phyloP scores from a whole-genome alignment of 805 yeast species.

The Ogataea ganodermae region DNA sequence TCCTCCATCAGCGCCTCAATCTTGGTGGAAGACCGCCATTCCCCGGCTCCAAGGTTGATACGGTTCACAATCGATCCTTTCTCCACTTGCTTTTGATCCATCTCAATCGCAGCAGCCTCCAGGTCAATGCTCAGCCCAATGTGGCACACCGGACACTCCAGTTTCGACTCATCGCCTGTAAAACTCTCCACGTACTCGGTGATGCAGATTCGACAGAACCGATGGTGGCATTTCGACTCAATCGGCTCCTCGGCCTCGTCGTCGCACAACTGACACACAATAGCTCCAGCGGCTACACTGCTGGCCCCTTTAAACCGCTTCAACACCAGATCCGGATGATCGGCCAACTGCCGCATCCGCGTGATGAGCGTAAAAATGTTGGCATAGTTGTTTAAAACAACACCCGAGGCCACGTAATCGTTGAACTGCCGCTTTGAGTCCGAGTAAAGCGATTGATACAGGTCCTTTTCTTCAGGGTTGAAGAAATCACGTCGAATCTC shows the following conservation, averaged over 20 bases:
- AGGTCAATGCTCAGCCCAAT: slow-evolving; percentile 89
- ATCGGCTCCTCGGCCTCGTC: slow-evolving; percentile 99
- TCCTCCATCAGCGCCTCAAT: slow-evolving; percentile 97
- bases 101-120: slow-evolving; percentile 80
- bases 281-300: slow-evolving; percentile 45
- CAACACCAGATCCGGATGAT: slow-evolving; percentile 94
- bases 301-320: slow-evolving; percentile 56
- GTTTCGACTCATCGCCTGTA: slow-evolving; percentile 54
- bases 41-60: slow-evolving; percentile 73
- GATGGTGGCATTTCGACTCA: slow-evolving; percentile 90
- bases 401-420: slow-evolving; percentile 94
- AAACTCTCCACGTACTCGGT: slow-evolving; percentile 85
- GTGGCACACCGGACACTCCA: slow-evolving; percentile 96
- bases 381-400: slow-evolving; percentile 93
- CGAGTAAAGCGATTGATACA: slow-evolving; percentile 83
- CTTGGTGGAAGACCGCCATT: slow-evolving; percentile 93
- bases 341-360: slow-evolving; percentile 96
- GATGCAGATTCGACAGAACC: slow-evolving; percentile 90
- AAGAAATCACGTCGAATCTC: slow-evolving; percentile 84
- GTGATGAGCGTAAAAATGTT: slow-evolving; percentile 95
- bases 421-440: slow-evolving; percentile 86
- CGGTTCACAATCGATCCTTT: slow-evolving; percentile 81
- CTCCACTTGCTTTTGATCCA: slow-evolving; percentile 56
- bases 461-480: slow-evolving; percentile 93
- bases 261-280: slow-evolving; percentile 91